Evolutionary conservation across 1,284 basidiomycete species (phyloP).

Genomic region (Peniophora sp.): DNA sequence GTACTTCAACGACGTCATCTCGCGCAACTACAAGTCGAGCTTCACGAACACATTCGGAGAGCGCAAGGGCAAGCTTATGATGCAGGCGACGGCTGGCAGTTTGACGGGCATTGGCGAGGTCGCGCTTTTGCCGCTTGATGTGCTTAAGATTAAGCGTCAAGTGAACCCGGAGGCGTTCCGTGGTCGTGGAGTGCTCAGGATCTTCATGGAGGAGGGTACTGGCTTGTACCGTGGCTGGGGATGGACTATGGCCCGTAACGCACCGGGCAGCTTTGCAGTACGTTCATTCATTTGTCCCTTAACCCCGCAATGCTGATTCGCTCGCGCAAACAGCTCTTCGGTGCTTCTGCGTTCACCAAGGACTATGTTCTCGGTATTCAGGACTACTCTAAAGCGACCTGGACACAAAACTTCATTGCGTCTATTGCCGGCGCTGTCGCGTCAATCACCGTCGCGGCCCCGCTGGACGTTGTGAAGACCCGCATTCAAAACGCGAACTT

Average conservation of each 20-base stretch:
- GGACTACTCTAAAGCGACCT: slow-evolving; percentile 91
- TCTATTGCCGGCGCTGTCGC: slow-evolving; percentile 92
- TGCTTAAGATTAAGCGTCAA: slow-evolving; percentile 97
- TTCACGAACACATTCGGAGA: slow-evolving; percentile 91
- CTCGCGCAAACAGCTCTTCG: slow-evolving; percentile 73
- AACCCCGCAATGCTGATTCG: not conserved
- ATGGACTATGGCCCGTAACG: slow-evolving; percentile 98
- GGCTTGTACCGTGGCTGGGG: slow-evolving; percentile 96
- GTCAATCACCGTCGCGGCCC: slow-evolving; percentile 93
- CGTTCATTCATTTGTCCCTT: slow-evolving; percentile 21
- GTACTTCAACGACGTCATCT: slow-evolving; percentile 92
- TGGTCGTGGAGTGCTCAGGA: slow-evolving; percentile 83
- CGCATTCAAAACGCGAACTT: slow-evolving; percentile 99
- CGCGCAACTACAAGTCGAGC: slow-evolving; percentile 62
- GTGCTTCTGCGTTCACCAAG: slow-evolving; percentile 91
- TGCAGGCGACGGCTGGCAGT: slow-evolving; percentile 93
- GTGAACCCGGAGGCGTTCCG: slow-evolving; percentile 96
- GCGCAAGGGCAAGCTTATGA: slow-evolving; percentile 92
- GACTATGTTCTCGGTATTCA: slow-evolving; percentile 86
- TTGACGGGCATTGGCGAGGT: slow-evolving; percentile 97
- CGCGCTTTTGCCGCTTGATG: slow-evolving; percentile 90
- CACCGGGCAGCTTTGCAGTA: slow-evolving; percentile 92
- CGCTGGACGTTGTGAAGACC: slow-evolving; percentile 94
- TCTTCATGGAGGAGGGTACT: slow-evolving; percentile 89
- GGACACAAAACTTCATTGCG: slow-evolving; percentile 93